Evolutionary conservation across 78 protist species (phyloP).

Genomic region (Guillardia theta): DNA sequence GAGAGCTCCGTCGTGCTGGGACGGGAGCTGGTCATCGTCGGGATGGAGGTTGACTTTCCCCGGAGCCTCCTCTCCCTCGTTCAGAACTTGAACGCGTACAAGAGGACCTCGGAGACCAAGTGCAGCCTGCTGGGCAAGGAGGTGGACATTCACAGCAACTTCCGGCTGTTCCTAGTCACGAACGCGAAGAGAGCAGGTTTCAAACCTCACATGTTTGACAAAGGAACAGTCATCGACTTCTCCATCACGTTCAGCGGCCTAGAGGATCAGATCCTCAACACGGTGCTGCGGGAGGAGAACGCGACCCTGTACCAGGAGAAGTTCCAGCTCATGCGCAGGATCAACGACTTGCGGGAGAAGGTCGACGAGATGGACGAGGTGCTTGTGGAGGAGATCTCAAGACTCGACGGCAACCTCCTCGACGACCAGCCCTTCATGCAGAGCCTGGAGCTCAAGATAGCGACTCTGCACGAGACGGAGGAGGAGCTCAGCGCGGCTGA

Average conservation of each 20-base stretch:
- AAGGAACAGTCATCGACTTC: conserved; percentile 68
- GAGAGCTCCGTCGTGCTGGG: no score
- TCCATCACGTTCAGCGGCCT: conserved; percentile 85
- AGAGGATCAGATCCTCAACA: conserved; percentile 82
- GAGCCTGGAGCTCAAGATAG: conserved; percentile 68
- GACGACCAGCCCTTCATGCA: conserved; percentile 82
- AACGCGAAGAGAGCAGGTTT: no score
- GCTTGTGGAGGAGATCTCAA: conserved; percentile 67
- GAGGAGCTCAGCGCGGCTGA: conserved; percentile 47
- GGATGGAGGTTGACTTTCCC: no score
- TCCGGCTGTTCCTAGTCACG: neutral
- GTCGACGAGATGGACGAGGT: conserved; percentile 67
- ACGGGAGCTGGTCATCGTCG: no score
- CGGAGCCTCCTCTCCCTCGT: no score
- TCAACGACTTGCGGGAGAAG: conserved; percentile 33
- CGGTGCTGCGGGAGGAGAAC: conserved; percentile 71
- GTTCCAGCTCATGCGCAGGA: neutral
- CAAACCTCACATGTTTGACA: neutral
- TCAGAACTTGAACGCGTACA: no score
- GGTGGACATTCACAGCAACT: neutral
- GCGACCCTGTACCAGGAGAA: conserved; percentile 64
- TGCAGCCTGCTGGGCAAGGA: no score
- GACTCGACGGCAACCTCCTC: conserved; percentile 79
- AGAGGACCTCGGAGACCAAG: no score
- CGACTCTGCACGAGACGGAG: conserved; percentile 52